Base-by-base conservation (phyloP, 2,329 filamentous ascomycete species). In the Cladosporium halotolerans region DNA sequence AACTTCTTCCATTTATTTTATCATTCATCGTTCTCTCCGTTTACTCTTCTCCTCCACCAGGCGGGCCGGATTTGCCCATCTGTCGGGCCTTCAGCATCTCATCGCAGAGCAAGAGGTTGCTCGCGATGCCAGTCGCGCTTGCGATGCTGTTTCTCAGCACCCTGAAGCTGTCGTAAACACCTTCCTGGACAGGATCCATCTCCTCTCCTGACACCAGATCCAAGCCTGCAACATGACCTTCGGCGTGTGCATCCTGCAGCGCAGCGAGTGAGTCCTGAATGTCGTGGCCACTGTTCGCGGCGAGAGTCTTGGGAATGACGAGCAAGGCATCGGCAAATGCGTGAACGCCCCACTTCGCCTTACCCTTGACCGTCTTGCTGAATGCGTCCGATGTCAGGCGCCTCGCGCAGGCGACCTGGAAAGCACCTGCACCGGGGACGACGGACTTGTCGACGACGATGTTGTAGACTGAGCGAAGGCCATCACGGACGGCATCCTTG, bases 371-470 rank as follows among this genome's bases (percentile, higher is more conserved):
- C 31, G 86, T 86, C 77, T 89, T 95, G 63, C 80, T 79, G 76
- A 97, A 95, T 14, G 80, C 81, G 65, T 96, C 89, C 60, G 89
- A 90, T 70, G 86, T 87, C 57, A 99, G 79, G 72, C 96, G 90
- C 44, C 84, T 80, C 19, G 91, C 89, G 63, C 89, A 95, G 32
- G 93, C 91, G 43, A 99, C 85, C 73, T 99, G 93, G 83, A 96
- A 99, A 46, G 93, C 89, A 64, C 93, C 93, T 54, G 84, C 93
- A 55, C 93, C 93, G 1, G 93, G 93, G 23, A 99, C 89, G 16
- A 99, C 93, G 62, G 88, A 92, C 73, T 86, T 84, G 71, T 99
- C 93, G n/a, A 97, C 92, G 70, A 99, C 97, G 79, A 95, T 96
- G 79, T 99, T 99, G 82, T 96, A 97, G 46, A 97, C 93, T 69